Base-by-base conservation (phyloP, 2,329 filamentous ascomycete genomes). In the Waltergamsia citrina region DNA sequence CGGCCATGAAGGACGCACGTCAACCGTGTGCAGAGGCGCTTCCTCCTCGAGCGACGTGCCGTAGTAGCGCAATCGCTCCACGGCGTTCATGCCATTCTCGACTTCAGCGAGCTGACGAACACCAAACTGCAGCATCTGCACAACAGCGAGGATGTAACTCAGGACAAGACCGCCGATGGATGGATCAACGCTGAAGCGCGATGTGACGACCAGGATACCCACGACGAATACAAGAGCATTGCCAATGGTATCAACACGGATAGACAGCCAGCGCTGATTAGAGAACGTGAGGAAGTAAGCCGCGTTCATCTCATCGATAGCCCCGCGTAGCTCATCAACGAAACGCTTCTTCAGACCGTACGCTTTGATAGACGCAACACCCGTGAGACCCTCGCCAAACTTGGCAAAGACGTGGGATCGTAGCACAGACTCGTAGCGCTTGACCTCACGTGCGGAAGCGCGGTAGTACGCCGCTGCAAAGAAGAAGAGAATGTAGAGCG, bases 81-180 rank as follows among this genome's bases (percentile, higher is more conserved):
- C 92, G 0, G 88, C 81, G 54, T 95, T 96, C 90, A 96, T 96
- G 51, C 88, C 86, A 59, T 95, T 96, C 57, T 96, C 90, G 7
- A 96, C 86, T 56, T 95, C 90, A 18, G 90, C 90, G 7, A 95
- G 69, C 58, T 96, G 90, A 14, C 92, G 77, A 14, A 96, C 85
- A 1, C 86, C 90, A 57, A 95, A 95, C 52, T 95, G 90, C 43
- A 96, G 81, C 82, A 95, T 87, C 56, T 93, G 85, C 14, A 94
- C 87, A 49, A 95, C 94, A 11, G 81, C 74, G 14, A 98, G 70
- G 50, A 96, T 94, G 57, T 96, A 96, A 30, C 84, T 92, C 16
- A 98, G 69, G 0, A 96, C 87, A 25, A 96, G 65, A 15, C 92
- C 92, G 29, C 77, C 81, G 36, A 86, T 94, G 32, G 84, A 87